Conservation (phyloP, 169 alveolate genomes). For the Pseudocohnilembus persalinus region DNA sequence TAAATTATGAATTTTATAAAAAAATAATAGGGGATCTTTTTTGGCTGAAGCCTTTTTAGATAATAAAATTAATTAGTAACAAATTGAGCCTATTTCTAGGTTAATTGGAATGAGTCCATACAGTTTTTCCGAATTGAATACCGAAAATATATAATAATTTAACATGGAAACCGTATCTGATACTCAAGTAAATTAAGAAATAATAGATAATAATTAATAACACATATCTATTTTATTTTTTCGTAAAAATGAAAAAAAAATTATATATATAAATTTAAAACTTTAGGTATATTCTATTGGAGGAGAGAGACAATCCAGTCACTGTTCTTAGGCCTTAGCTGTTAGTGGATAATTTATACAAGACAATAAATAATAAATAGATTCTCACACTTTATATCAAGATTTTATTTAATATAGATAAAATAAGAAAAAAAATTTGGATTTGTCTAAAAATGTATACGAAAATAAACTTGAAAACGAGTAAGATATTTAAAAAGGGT, state of each 20-base stretch:
- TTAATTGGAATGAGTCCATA: not conserved
- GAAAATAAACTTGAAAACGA: too few species aligned
- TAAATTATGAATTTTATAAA: too few species aligned
- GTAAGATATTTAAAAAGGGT: not conserved
- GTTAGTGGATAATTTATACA: not conserved
- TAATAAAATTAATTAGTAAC: not conserved
- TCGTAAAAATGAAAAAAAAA: too few species aligned
- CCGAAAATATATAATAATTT: not conserved
- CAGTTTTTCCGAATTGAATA: not conserved
- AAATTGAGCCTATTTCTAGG: not conserved
- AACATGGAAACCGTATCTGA: not conserved
- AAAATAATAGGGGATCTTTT: not conserved
- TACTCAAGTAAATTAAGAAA: too few species aligned
- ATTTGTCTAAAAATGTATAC: too few species aligned
- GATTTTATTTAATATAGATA: not conserved
- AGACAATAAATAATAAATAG: too few species aligned
- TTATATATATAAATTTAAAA: too few species aligned
- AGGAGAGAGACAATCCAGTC: not conserved
- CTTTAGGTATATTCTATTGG: not conserved
- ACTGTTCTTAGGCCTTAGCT: not conserved
- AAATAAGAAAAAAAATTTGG: not conserved
- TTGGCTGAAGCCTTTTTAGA: not conserved
- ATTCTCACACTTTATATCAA: too few species aligned
- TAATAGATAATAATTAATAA: too few species aligned
- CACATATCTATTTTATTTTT: not conserved